A percentile compares a stretch with the other conserved stretches of the same genome.
Conservation (phyloP, 192 early-diverging fungal species). For the Linnemannia exigua region DNA sequence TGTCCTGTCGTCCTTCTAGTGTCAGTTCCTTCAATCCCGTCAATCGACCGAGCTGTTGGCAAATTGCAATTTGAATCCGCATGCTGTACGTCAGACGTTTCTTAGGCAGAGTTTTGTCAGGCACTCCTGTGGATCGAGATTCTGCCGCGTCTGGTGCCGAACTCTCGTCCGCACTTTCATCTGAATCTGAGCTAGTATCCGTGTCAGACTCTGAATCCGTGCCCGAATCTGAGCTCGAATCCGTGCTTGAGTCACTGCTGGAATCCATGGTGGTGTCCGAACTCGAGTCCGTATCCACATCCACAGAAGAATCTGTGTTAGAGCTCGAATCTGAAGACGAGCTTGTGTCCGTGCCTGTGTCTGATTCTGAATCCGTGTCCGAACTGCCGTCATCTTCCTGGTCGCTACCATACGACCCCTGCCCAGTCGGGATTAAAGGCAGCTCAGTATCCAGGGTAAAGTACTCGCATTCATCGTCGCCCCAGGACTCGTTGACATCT, state of each 20-base stretch:
- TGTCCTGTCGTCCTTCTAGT: conserved; percentile 7
- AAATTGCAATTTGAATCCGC: conserved; percentile 12
- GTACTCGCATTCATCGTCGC: background rate
- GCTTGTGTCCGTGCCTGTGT: background rate
- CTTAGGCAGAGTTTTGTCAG: background rate
- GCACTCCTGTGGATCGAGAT: background rate
- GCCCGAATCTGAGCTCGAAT: background rate
- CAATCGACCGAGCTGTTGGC: conserved; percentile 22
- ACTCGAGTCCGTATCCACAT: background rate
- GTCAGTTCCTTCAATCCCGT: conserved; percentile 7
- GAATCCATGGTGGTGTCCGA: background rate
- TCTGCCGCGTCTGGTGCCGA: background rate
- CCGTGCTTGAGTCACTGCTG: background rate
- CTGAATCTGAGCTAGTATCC: background rate
- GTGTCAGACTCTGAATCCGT: background rate
- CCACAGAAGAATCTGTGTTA: background rate
- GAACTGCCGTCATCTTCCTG: background rate
- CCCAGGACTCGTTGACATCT: background rate
- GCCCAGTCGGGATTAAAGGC: background rate
- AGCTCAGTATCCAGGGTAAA: background rate
- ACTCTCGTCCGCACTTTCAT: background rate
- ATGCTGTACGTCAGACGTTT: background rate
- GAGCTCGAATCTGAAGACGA: background rate
- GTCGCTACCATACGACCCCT: background rate
- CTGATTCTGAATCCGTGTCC: background rate